A percentile compares a stretch with the other conserved stretches of the same genome.
Evolutionary conservation across 805 yeast genomes (phyloP).

Genomic region (Myxozyma sirexii): DNA sequence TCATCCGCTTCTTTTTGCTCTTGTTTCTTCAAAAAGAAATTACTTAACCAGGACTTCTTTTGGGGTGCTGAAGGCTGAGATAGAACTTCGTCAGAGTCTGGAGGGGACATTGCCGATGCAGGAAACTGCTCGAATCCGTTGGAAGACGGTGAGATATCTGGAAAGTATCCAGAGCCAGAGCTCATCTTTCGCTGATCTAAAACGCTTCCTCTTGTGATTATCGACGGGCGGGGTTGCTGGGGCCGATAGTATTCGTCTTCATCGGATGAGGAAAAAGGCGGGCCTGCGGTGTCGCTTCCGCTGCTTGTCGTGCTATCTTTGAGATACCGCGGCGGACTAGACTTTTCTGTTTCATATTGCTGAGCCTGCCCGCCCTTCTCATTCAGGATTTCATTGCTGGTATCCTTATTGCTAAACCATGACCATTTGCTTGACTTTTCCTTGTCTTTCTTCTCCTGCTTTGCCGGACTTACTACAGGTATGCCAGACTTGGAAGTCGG

Average conservation of each 20-base stretch:
- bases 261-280: slow-evolving; percentile 3
- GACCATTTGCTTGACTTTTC: slow-evolving; percentile 10
- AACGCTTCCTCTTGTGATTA: not conserved
- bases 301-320: slow-evolving; percentile 11
- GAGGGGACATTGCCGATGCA: slow-evolving; percentile 30
- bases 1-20: not conserved
- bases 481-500: not conserved
- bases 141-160: not conserved
- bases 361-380: not conserved
- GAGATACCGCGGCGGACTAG: not conserved
- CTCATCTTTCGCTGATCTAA: not conserved
- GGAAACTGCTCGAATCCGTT: slow-evolving; percentile 31
- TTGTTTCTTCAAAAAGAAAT: slow-evolving; percentile 21
- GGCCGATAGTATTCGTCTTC: slow-evolving; percentile 1
- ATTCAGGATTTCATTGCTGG: not conserved
- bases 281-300: slow-evolving; percentile 10
- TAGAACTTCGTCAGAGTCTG: slow-evolving; percentile 25
- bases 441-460: slow-evolving; percentile 1
- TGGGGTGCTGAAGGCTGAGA: slow-evolving; percentile 2
- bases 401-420: slow-evolving; percentile 12
- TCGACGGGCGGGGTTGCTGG: not conserved
- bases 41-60: slow-evolving; percentile 16
- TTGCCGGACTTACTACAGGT: not conserved
- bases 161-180: slow-evolving; percentile 16
- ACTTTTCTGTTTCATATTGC: not conserved